phyloP scores from a whole-genome alignment of 1,139 yeast species.

The Diutina pseudorugosa region DNA sequence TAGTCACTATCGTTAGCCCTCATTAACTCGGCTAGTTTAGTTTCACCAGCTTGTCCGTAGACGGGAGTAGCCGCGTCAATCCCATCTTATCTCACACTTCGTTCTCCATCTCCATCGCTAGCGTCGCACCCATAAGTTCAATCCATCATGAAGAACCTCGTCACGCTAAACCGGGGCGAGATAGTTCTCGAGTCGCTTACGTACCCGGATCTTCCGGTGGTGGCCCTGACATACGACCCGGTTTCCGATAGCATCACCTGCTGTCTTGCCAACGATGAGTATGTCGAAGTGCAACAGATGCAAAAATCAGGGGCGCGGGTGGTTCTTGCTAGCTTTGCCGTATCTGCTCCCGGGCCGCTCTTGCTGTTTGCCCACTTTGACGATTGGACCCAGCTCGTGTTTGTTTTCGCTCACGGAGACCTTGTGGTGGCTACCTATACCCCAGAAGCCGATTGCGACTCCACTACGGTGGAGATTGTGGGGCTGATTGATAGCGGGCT shows the following conservation, averaged over 20 bases:
- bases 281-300: conserved; percentile 40
- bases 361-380: conserved; percentile 52
- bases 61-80: neutral
- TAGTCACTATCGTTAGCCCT: too few relatives aligned
- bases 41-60: neutral
- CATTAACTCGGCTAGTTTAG: neutral
- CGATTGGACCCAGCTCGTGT: conserved; percentile 48
- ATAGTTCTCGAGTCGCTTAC: conserved; percentile 36
- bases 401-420: conserved; percentile 58
- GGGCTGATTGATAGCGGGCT: conserved; percentile 79
- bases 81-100: neutral
- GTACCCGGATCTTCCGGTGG: conserved; percentile 50
- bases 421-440: conserved; percentile 58
- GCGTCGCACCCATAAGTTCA: neutral
- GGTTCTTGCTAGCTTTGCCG: conserved; percentile 46
- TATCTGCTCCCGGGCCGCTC: conserved; percentile 15
- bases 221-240: conserved; percentile 59
- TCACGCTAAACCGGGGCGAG: conserved; percentile 45
- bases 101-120: neutral
- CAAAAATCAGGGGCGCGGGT: conserved; percentile 44
- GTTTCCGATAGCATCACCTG: conserved; percentile 64
- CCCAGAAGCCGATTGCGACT: conserved; percentile 34
- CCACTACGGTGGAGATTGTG: conserved; percentile 56
- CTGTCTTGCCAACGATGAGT: conserved; percentile 48
- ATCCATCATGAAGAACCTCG: conserved; percentile 42